Percentiles rank a stretch among this genome's conserved stretches.
phyloP scores from a whole-genome alignment of 2,329 filamentous ascomycete species.

The Fusarium guadeloupense region DNA sequence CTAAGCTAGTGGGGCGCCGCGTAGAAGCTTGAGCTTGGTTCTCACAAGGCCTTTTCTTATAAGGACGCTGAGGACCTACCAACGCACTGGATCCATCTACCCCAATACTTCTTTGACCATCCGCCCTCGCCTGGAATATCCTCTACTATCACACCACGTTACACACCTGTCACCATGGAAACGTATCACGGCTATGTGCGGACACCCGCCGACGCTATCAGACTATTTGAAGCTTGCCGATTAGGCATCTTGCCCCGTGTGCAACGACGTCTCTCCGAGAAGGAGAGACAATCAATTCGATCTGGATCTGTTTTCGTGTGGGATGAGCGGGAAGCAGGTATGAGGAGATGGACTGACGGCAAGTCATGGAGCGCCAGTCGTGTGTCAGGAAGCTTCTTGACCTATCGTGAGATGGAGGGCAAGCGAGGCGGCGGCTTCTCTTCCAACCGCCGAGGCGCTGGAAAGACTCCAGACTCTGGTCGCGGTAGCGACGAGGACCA shows the following conservation, averaged over 20 bases:
- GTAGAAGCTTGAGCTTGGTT: conserved; percentile 40
- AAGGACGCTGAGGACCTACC: conserved; percentile 34
- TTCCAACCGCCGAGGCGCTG: conserved; percentile 64
- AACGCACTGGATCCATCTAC: conserved; percentile 25
- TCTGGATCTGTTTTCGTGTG: conserved; percentile 99
- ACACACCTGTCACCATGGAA: conserved; percentile 73
- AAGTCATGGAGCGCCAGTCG: conserved; percentile 99
- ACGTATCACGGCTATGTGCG: conserved; percentile 95
- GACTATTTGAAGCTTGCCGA: conserved; percentile 96
- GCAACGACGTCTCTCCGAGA: conserved; percentile 91
- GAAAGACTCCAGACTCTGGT: conserved; percentile 85
- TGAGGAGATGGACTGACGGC: conserved; percentile 98
- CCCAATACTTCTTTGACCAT: conserved; percentile 22
- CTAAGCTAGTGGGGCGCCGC: conserved; percentile 44
- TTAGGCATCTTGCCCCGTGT: conserved; percentile 90
- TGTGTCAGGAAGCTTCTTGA: conserved; percentile 96
- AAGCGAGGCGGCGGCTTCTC: conserved; percentile 86
- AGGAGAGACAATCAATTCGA: conserved; percentile 94
- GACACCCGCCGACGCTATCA: conserved; percentile 95
- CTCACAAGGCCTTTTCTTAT: conserved; percentile 34
- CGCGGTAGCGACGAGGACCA: conserved; percentile 86
- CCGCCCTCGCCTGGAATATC: conserved; percentile 29
- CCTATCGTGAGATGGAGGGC: conserved; percentile 98
- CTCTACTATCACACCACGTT: conserved; percentile 27
- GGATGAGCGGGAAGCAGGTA: conserved; percentile 98